Conservation (phyloP, 116 monocot genomes). For the Papilionanthe hybrid region DNA sequence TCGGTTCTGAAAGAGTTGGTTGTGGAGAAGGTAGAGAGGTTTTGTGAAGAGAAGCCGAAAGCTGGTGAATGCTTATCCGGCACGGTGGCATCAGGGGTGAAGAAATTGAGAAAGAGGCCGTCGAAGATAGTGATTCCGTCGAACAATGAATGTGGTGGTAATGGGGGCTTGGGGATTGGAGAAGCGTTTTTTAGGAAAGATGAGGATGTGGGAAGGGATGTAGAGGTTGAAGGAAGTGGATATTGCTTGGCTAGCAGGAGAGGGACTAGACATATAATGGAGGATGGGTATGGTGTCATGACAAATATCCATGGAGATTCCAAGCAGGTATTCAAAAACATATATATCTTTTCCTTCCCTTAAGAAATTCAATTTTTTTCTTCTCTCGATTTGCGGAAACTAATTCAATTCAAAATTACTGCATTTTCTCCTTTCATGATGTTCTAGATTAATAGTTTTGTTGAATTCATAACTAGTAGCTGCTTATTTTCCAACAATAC, state of each 20-base stretch:
- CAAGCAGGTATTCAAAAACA: constrained; percentile 33
- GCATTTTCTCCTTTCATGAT: no score
- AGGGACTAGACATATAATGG: constrained; percentile 57
- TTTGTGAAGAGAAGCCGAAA: not conserved
- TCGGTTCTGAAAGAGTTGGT: not conserved
- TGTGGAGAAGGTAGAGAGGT: not conserved
- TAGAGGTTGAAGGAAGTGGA: constrained; percentile 43
- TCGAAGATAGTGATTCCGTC: constrained; percentile 44
- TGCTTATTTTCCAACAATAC: not conserved
- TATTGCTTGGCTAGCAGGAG: constrained; percentile 55
- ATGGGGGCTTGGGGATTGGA: not conserved
- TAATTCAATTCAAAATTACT: no score
- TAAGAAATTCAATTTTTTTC: not conserved
- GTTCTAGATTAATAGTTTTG: no score
- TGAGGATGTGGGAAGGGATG: constrained; percentile 14
- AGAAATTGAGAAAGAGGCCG: constrained; percentile 46
- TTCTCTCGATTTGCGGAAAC: no score
- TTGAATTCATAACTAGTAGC: no score
- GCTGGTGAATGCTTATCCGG: not conserved
- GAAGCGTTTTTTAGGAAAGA: constrained; percentile 8
- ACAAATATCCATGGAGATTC: constrained; percentile 51
- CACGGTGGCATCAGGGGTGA: not conserved
- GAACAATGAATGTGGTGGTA: not conserved
- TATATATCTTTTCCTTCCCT: not conserved
- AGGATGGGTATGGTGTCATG: constrained; percentile 59